Evolutionary conservation across 2,329 filamentous ascomycete species (phyloP).

Genomic region (Ophiognomonia clavigignenti-juglandacearum): DNA sequence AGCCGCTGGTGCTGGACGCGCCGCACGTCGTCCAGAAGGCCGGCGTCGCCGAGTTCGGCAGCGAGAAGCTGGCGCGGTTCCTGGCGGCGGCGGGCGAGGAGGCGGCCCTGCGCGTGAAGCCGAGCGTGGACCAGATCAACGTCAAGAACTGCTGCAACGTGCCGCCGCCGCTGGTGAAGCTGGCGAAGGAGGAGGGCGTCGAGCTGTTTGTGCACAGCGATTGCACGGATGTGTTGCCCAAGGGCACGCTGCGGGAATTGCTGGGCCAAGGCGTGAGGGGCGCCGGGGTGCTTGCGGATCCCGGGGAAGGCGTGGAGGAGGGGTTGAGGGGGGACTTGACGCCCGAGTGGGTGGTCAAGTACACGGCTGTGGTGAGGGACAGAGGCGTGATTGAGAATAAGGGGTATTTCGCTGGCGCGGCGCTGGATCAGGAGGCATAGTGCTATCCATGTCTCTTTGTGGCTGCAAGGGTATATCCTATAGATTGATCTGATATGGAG

Average conservation of each 20-base stretch:
- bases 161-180: constrained; percentile 76
- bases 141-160: constrained; percentile 94
- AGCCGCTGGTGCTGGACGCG: constrained; percentile 67
- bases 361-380: constrained; percentile 91
- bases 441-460: too few relatives aligned
- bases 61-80: constrained; percentile 74
- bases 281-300: constrained; percentile 68
- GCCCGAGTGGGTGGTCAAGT: constrained; percentile 95
- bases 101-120: constrained; percentile 66
- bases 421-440: constrained; percentile 45
- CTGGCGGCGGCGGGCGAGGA: constrained; percentile 64
- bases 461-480: too few relatives aligned
- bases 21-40: too few relatives aligned
- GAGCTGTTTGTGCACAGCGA: constrained; percentile 92
- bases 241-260: constrained; percentile 78
- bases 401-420: constrained; percentile 88
- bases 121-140: constrained; percentile 92
- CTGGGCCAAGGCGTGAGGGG: constrained; percentile 68
- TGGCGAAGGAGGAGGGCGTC: constrained; percentile 78
- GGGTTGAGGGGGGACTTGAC: constrained; percentile 73
- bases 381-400: constrained; percentile 97
- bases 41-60: constrained; percentile 88
- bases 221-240: constrained; percentile 84
- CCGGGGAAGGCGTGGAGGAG: constrained; percentile 31
- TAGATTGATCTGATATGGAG: background rate